Base-by-base conservation (phyloP, 306 rosid genomes). In the Hippophae tibetana region DNA sequence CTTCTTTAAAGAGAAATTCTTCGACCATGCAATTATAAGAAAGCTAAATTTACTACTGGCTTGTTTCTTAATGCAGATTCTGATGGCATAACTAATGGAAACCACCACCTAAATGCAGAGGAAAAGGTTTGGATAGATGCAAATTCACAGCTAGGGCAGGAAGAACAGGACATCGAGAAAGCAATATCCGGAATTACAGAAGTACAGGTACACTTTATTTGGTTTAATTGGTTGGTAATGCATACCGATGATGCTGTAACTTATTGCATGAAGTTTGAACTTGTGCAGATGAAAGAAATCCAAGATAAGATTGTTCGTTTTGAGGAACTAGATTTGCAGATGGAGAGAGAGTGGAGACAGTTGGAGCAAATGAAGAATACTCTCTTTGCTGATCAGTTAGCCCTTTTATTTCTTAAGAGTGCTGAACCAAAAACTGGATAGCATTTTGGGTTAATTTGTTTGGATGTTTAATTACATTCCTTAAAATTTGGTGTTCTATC, bases 351-450 rank as follows among this genome's bases (percentile, higher is more conserved):
- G 72, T 8, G 79, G 69, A 80, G 69, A 59, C 86, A 88, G 64
- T 38, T 92, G 64, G 96, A 86, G 75, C 96, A 82, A 70, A 76
- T 73, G 72, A 88, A 74, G 68, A 80, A 58, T 66, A 67, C 74
- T 86, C 75, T 85, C 52, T 88, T 82, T 72, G 79, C 79, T 67
- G 95, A 92, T 68, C 87, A 82, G 79, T 92, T 88, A 44, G 69
- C 77, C 41, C 86, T 81, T 60, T 69, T 78, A 54, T 80, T 78
- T 69, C 57, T 66, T 13, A 78, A 65, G 70, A 58, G 58, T 46
- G 55, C 79, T 44, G 67, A 72, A 9, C 52, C 77, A 46, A 78
- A 76, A 61, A 56, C 74, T 41, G 74, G 76, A 11, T 75, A 67
- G 52, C 13, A 47, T 7, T 49, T 10, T 12, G n/a, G n/a, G 53